Conservation (phyloP, 2,329 filamentous ascomycete species). For the Dactylonectria estremocensis region DNA sequence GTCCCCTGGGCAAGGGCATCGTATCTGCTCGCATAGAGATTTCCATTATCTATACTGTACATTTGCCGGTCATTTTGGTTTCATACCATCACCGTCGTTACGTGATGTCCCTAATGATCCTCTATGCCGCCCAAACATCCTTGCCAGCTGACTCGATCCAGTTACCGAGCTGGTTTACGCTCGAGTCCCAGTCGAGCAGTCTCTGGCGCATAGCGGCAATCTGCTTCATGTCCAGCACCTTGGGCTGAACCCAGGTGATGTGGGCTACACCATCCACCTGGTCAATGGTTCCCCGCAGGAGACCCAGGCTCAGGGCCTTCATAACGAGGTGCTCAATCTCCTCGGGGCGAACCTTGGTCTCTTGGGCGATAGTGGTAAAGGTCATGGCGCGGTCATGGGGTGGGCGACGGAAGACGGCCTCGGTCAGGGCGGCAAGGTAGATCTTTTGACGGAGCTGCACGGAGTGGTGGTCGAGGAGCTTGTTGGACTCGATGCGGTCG, state of each 20-base stretch:
- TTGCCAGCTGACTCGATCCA: constrained; percentile 96
- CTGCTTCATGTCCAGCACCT: constrained; percentile 95
- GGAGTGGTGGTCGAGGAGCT: constrained; percentile 83
- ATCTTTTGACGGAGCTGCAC: constrained; percentile 97
- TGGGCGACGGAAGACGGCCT: constrained; percentile 95
- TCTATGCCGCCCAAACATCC: constrained; percentile 92
- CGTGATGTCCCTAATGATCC: constrained; percentile 11
- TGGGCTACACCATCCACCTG: constrained; percentile 95
- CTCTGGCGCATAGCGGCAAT: constrained; percentile 92
- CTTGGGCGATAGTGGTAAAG: constrained; percentile 87
- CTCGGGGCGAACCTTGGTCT: constrained; percentile 91
- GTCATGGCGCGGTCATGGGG: constrained; percentile 96
- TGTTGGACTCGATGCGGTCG: constrained; percentile 84
- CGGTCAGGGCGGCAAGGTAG: constrained; percentile 94
- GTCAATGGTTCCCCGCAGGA: constrained; percentile 93
- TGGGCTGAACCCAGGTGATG: constrained; percentile 99
- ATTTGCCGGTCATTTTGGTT: constrained; percentile 39
- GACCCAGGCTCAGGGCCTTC: constrained; percentile 96
- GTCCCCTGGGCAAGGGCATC: constrained; percentile 37
- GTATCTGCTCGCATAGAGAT: constrained; percentile 41
- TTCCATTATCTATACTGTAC: constrained; percentile 51
- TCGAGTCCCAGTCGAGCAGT: constrained; percentile 94
- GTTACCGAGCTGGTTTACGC: constrained; percentile 95
- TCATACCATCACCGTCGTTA: constrained; percentile 20
- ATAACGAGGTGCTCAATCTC: constrained; percentile 99